Evolutionary conservation across 208 protist species (phyloP).

Genomic region (Wallacemonas sp.): DNA sequence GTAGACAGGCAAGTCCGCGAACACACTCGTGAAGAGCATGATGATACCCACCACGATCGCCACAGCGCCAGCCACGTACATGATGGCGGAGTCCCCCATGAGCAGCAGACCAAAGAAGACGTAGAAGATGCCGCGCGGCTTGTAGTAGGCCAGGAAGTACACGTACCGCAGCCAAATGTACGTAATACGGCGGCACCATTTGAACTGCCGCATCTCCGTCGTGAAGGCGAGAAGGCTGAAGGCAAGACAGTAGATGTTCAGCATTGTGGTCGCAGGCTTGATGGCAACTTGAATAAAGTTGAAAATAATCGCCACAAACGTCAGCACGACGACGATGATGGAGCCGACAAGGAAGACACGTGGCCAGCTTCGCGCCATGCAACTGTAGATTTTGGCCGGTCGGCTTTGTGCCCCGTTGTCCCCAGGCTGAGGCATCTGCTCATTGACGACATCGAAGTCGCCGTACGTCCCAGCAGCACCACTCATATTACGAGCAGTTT

Average conservation of each 20-base stretch:
- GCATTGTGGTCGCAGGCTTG: constrained; percentile 18
- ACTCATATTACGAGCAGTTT: not conserved
- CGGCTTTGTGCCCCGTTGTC: constrained; percentile 10
- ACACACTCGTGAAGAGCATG: constrained; percentile 57
- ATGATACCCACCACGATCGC: constrained; percentile 51
- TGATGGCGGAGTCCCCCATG: constrained; percentile 32
- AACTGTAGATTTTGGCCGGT: constrained; percentile 11
- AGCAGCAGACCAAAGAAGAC: constrained; percentile 70
- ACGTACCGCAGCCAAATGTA: constrained; percentile 73
- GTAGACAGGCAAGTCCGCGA: constrained; percentile 55
- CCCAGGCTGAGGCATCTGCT: constrained; percentile 4
- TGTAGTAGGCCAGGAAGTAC: constrained; percentile 76
- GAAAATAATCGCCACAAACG: constrained; percentile 41
- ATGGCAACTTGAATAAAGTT: constrained; percentile 35
- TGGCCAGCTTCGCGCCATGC: constrained; percentile 45
- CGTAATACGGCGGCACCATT: constrained; percentile 39
- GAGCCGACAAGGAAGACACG: constrained; percentile 48
- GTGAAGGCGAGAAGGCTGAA: constrained; percentile 68
- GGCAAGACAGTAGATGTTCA: constrained; percentile 65
- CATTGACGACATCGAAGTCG: constrained; percentile 13
- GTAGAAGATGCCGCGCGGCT: constrained; percentile 66
- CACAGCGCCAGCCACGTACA: constrained; percentile 42
- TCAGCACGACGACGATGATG: constrained; percentile 29
- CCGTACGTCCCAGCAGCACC: not conserved
- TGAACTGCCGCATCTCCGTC: constrained; percentile 70